Evolutionary conservation across 2,329 filamentous ascomycete species (phyloP).

Genomic region (Eutypella sp.): DNA sequence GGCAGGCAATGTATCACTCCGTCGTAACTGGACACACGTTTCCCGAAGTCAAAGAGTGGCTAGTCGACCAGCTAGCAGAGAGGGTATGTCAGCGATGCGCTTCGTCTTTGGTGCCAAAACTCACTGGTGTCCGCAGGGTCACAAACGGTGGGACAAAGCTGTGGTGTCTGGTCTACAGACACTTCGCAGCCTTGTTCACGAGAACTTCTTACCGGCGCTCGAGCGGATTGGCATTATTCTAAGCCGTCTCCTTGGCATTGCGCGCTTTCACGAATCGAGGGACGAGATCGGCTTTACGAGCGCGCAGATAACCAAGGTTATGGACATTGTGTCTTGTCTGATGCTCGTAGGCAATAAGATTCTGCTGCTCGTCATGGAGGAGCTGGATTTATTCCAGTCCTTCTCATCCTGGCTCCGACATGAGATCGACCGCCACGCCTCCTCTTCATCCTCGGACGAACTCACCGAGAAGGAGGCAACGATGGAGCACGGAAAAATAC

Average conservation of each 20-base stretch:
- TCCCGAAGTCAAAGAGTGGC: conserved; percentile 74
- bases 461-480: conserved; percentile 71
- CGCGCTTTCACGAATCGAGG: conserved; percentile 67
- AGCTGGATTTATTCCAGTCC: conserved; percentile 68
- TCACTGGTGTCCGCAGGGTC: conserved; percentile 51
- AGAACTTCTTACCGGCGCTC: conserved; percentile 83
- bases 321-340: conserved; percentile 71
- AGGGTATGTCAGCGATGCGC: conserved; percentile 47
- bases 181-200: conserved; percentile 72
- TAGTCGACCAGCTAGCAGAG: conserved; percentile 77
- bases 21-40: conserved; percentile 79
- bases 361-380: conserved; percentile 65
- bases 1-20: conserved; percentile 76
- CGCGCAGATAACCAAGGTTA: conserved; percentile 56
- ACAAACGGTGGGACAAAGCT: conserved; percentile 92
- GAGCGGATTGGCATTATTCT: conserved; percentile 79
- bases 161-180: conserved; percentile 73
- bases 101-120: background rate
- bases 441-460: conserved; percentile 63
- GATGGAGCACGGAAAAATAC: conserved; percentile 66
- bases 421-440: conserved; percentile 72
- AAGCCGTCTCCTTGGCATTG: conserved; percentile 76
- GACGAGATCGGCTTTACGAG: conserved; percentile 63
- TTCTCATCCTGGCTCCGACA: conserved; percentile 83
- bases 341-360: conserved; percentile 70